Evolutionary conservation across 768 basidiomycete genomes (phyloP), one percentile per base, ranked within the genome.

Genomic region (Xerocomellus intermedius): DNA sequence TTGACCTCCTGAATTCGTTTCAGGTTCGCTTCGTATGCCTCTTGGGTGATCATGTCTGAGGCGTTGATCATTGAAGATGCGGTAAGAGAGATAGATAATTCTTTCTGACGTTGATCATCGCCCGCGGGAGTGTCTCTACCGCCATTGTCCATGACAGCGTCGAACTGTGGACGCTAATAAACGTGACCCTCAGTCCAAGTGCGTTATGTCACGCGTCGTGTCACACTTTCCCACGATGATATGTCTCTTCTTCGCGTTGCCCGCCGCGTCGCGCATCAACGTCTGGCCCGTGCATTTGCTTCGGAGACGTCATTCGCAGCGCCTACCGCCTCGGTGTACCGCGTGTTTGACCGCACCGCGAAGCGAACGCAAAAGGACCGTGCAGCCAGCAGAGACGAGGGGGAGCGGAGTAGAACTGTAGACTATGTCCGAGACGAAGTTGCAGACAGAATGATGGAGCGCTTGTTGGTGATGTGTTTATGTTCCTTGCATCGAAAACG

Each of bases 401-500:
- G 87, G 19, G 70, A 73, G 22, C 75, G 77, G 30, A 94, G 90
- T 63, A 78, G 83, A 63, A 82, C 84, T 0, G 93, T 94, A 6
- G 96, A 99, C 77, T 98, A 98, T 72, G 75, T 99, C 28, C 82
- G 92, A 39, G 82, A 92, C 52, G 96, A 96, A 68, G 85, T 95
- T 9, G 94, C 95, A 21, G 91, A 94, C 58, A 79, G 88, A 55
- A 82, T 98, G 81, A 82, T 93, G 73, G 96, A 98, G 67, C 80
- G 96, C 52, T 82, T 99, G 58, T 71, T 91, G 77, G 96, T 94
- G 66, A 58, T 75, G 50, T 54, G 41, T 59, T 56, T 39, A 59
- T 45, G 47, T 50, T 36, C 3, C 43, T 32, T 48, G 39, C 42
- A 30, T 48, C 46, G 52, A 32, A 24, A 21, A 26, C 19, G 30